These are phyloP conservation scores for Aristolochia fimbriata DNA, from an alignment of 164 flowering plant species.

Conservation along the genomic window DNA sequence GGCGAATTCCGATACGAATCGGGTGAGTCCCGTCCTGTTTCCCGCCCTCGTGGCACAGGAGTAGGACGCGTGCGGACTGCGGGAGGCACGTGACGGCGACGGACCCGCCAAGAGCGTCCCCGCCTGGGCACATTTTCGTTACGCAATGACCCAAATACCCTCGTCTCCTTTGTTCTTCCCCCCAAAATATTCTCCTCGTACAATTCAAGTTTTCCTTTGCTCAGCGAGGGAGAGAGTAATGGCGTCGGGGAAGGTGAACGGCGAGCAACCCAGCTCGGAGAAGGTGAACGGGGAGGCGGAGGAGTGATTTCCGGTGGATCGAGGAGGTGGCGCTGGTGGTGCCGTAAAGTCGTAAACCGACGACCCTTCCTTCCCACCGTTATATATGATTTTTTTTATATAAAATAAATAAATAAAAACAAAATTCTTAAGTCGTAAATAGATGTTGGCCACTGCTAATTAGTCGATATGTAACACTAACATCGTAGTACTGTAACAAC, in stretches of 20 bases:
- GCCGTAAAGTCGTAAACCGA: slow-evolving; percentile 55
- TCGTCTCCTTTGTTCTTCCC: not conserved
- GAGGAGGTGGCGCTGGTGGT: slow-evolving; percentile 82
- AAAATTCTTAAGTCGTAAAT: too few relatives aligned
- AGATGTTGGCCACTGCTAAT: too few relatives aligned
- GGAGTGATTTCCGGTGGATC: slow-evolving; percentile 35
- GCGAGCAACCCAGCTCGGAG: not conserved
- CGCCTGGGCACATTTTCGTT: not conserved
- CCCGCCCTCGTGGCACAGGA: not conserved
- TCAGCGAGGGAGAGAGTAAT: too few relatives aligned
- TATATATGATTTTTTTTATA: not conserved
- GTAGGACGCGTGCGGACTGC: not conserved
- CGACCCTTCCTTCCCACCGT: slow-evolving; percentile 53
- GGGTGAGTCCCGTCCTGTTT: too few relatives aligned
- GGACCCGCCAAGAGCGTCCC: not conserved
- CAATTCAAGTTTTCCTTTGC: not conserved
- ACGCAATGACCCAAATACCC: not conserved
- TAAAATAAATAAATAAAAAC: too few relatives aligned
- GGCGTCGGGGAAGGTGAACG: too few relatives aligned
- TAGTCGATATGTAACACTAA: too few relatives aligned
- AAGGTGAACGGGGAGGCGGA: not conserved
- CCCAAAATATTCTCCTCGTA: too few relatives aligned
- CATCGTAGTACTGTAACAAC: too few relatives aligned
- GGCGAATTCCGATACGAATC: too few relatives aligned
- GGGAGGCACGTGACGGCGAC: not conserved